Evolutionary conservation across 2,329 filamentous ascomycete genomes (phyloP).

Genomic region (Fusarium marasasianum): DNA sequence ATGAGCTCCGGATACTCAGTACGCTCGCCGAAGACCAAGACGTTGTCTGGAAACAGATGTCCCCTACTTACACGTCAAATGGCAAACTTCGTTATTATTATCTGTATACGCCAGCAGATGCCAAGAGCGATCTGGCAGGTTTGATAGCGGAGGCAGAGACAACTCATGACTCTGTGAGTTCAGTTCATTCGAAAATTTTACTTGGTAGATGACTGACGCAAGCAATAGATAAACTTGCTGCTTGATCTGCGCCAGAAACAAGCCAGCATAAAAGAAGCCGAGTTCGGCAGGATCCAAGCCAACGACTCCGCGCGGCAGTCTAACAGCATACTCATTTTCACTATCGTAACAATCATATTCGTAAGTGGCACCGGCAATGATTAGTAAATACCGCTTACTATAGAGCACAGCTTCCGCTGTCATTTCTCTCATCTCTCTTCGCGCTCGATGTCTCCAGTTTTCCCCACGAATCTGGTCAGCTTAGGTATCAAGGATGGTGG

Average conservation of each 20-base stretch:
- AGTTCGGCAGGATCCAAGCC: not conserved
- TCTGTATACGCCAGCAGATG: not conserved
- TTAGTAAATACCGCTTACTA: not conserved
- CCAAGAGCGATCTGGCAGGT: fast-evolving
- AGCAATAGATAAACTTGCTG: not conserved
- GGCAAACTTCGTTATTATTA: not conserved
- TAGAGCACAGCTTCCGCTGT: not conserved
- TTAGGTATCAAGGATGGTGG: fast-evolving
- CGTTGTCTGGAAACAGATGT: not conserved
- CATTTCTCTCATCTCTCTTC: not conserved
- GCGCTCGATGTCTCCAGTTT: not conserved
- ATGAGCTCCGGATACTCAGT: not conserved
- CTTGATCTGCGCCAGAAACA: not conserved
- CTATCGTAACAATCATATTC: fast-evolving
- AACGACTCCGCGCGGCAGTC: no score
- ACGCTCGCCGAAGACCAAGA: no score
- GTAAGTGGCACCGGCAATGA: not conserved
- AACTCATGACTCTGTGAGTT: not conserved
- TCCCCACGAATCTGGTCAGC: fast-evolving
- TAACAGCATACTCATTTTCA: not conserved
- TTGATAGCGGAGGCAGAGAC: not conserved
- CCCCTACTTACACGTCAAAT: not conserved
- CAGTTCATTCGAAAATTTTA: fast-evolving
- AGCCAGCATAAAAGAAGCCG: not conserved
- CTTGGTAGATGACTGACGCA: fast-evolving